These are phyloP conservation scores for Cryptococcus floricola DNA, from an alignment of 1,284 basidiomycete genomes.

Conservation along the genomic window DNA sequence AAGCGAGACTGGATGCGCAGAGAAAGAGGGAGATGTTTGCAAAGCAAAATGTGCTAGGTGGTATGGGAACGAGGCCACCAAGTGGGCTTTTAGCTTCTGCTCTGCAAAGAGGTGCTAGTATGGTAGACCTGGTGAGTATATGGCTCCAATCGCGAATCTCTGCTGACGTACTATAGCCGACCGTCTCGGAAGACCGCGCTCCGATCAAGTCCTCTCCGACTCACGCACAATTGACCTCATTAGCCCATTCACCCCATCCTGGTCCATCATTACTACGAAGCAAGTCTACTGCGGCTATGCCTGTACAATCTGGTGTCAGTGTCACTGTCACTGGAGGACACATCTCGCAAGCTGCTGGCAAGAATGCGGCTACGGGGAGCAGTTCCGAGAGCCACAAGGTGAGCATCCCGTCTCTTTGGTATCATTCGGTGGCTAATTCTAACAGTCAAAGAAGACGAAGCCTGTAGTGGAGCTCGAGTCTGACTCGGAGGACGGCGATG, in stretches of 20 bases:
- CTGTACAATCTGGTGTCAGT: slow-evolving; percentile 41
- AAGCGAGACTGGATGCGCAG: slow-evolving; percentile 39
- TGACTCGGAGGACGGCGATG: slow-evolving; percentile 33
- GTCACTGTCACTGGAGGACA: slow-evolving; percentile 23
- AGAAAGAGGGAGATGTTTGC: slow-evolving; percentile 46
- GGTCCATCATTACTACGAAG: slow-evolving; percentile 31
- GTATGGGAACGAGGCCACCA: background rate
- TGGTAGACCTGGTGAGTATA: slow-evolving; percentile 39
- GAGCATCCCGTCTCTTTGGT: too few species aligned
- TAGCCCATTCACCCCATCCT: slow-evolving; percentile 24
- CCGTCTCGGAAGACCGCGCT: slow-evolving; percentile 1
- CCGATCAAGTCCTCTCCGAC: slow-evolving; percentile 32
- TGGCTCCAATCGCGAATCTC: background rate
- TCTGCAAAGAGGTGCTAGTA: slow-evolving; percentile 41
- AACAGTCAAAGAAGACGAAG: slow-evolving; percentile 1
- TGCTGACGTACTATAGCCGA: slow-evolving; percentile 3
- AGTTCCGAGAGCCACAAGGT: slow-evolving; percentile 12
- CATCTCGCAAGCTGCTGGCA: background rate
- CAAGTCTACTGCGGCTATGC: slow-evolving; percentile 44
- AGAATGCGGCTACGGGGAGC: slow-evolving; percentile 4
- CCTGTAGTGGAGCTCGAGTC: slow-evolving; percentile 23
- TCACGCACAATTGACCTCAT: slow-evolving; percentile 24
- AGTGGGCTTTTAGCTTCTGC: slow-evolving; percentile 36
- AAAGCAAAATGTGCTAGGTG: slow-evolving; percentile 39
- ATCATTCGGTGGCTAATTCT: too few species aligned